Evolutionary conservation across 495 filamentous ascomycete species (phyloP), one percentile per base, ranked within the genome.

Genomic region (Xylaria venustula): DNA sequence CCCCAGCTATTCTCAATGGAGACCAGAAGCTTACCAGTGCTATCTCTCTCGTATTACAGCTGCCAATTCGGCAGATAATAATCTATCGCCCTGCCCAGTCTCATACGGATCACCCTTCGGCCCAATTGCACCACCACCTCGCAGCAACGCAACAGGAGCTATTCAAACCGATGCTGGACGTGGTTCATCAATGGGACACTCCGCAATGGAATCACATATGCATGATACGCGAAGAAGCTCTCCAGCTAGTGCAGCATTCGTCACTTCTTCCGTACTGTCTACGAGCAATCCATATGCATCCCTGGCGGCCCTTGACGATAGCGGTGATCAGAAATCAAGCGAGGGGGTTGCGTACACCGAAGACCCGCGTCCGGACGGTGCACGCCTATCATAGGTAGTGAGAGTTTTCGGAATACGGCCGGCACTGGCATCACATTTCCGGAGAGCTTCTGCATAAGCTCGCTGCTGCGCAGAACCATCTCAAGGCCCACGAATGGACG

Each of bases 51-150:
- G 30, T 11, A 53, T 14, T 34, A 17, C 11, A 52, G 57, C 37
- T 7, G 7, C 46, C 1, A 50, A 45, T 32, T 15, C 47, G 17
- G 34, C 47, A 12, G 47, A 44, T 17, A 44, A 45, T 14, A 17
- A 44, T 6, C 23, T 52, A n/a, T 52, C 44, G 1, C 46, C 57
- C 2, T 34, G 36, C 25, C 34, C 26, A 22, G 7, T 36, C 3
- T 37, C 47, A 7, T 60, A 54, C 41, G 30, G 49, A 17, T 54
- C 49, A 0, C 50, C 40, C 0, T 61, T 54, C 50, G 58, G 58
- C 22, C 58, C 58, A 11, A 61, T 61, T 14, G 58, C 49, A 3
- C 49, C 49, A 3, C 58, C 58, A 15, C 20, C 32, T 1, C 58
- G 58, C 15, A 45, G 42, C 19, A 42, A 25, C 14, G 36, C 36